Conservation (phyloP, 768 basidiomycete genomes). For the Lyophyllum shimeji region DNA sequence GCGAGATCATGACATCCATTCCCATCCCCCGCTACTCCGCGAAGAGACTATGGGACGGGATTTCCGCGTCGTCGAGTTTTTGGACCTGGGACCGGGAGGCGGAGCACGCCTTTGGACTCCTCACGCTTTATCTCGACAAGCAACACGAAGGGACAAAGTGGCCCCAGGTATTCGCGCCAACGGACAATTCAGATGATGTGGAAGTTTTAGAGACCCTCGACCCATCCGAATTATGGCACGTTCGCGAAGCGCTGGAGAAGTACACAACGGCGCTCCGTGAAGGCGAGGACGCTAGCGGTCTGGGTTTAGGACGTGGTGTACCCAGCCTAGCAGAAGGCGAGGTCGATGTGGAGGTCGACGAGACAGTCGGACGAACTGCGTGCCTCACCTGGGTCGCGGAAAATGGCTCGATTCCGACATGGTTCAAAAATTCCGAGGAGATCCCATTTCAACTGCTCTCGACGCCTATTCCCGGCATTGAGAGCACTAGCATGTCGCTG, state of each 20-base stretch:
- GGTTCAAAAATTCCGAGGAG: conserved; percentile 34
- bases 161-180: conserved; percentile 77
- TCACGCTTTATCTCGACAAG: conserved; percentile 89
- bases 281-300: conserved; percentile 59
- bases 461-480: conserved; percentile 60
- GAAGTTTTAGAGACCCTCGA: conserved; percentile 90
- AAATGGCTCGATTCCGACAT: conserved; percentile 46
- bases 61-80: conserved; percentile 76
- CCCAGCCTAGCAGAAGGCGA: conserved; percentile 87
- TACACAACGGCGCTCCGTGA: conserved; percentile 68
- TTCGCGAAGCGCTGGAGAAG: conserved; percentile 83
- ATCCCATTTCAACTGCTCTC: conserved; percentile 61
- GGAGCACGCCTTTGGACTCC: conserved; percentile 61
- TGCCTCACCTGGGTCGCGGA: conserved; percentile 66
- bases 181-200: conserved; percentile 45
- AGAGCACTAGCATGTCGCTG: conserved; percentile 37
- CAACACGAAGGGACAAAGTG: conserved; percentile 80
- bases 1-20: conserved; percentile 29
- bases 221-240: conserved; percentile 74
- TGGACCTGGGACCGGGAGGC: conserved; percentile 93
- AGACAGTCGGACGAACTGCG: conserved; percentile 63
- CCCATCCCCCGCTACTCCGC: conserved; percentile 59
- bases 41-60: conserved; percentile 75
- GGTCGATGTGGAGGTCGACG: conserved; percentile 87
- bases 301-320: conserved; percentile 65